A percentile compares a stretch with the other conserved stretches of the same genome.
Conservation (phyloP, 805 yeast genomes). For the Lachancea quebecensis region DNA sequence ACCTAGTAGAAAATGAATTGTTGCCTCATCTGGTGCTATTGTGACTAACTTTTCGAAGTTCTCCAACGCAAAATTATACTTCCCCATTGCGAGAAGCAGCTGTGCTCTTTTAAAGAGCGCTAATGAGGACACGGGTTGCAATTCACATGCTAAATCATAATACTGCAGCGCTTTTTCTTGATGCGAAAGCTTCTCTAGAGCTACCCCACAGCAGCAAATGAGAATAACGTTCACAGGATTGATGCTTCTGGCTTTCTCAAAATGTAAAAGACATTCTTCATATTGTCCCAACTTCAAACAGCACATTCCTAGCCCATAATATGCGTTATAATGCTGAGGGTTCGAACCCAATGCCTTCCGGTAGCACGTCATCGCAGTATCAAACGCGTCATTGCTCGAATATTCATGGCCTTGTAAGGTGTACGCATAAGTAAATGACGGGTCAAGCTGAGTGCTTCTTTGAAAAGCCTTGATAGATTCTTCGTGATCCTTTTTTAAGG, state of each 20-base stretch:
- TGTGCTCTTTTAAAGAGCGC: constrained; percentile 89
- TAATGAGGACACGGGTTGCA: constrained; percentile 80
- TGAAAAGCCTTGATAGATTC: constrained; percentile 85
- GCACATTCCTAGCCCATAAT: constrained; percentile 95
- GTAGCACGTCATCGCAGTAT: constrained; percentile 78
- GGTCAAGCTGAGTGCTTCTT: constrained; percentile 64
- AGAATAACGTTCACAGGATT: constrained; percentile 87
- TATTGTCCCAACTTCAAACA: constrained; percentile 79
- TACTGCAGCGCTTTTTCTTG: constrained; percentile 68
- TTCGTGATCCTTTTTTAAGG: constrained; percentile 75
- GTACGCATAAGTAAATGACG: constrained; percentile 75
- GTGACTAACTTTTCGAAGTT: constrained; percentile 67
- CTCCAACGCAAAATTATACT: constrained; percentile 62
- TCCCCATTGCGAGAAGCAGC: constrained; percentile 60
- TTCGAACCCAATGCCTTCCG: constrained; percentile 71
- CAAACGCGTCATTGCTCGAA: constrained; percentile 82
- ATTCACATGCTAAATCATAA: constrained; percentile 72
- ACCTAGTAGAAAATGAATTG: constrained; percentile 85
- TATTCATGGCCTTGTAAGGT: constrained; percentile 93
- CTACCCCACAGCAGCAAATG: constrained; percentile 91
- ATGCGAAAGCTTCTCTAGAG: constrained; percentile 67
- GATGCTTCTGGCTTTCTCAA: constrained; percentile 77
- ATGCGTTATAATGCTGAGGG: constrained; percentile 83
- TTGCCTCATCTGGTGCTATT: constrained; percentile 90
- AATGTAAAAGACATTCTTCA: constrained; percentile 76